Conservation (phyloP, 371 early-diverging fungal species). For the Circinella umbellata region DNA sequence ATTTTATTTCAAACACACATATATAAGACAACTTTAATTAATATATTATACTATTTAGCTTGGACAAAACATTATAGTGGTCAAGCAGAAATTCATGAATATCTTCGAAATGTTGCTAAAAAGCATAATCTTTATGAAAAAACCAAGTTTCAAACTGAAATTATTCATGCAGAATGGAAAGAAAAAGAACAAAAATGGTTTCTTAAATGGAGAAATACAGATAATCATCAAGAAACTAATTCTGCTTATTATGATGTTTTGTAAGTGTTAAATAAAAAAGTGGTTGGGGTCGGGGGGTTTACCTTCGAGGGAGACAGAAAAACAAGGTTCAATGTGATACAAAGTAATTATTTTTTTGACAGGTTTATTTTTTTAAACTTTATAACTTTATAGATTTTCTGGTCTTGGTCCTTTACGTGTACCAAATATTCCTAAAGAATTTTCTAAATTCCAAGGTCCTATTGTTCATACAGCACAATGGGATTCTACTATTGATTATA, state of each 20-base stretch:
- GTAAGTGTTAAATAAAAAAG: slow-evolving; percentile 21
- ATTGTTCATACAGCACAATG: slow-evolving; percentile 57
- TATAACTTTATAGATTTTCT: slow-evolving; percentile 33
- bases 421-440: slow-evolving; percentile 56
- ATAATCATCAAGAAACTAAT: slow-evolving; percentile 13
- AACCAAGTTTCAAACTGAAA: slow-evolving; percentile 52
- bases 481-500: slow-evolving; percentile 50
- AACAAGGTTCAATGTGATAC: too few species aligned
- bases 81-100: slow-evolving; percentile 55
- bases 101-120: slow-evolving; percentile 52
- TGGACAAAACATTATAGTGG: slow-evolving; percentile 52
- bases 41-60: slow-evolving; percentile 28
- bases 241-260: slow-evolving; percentile 33
- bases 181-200: slow-evolving; percentile 52
- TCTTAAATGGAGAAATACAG: slow-evolving; percentile 27
- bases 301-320: too few species aligned
- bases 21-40: neutral
- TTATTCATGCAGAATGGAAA: slow-evolving; percentile 48
- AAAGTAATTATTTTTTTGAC: neutral
- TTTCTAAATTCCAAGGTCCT: slow-evolving; percentile 48
- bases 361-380: slow-evolving; percentile 20
- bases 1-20: neutral
- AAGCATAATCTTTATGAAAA: slow-evolving; percentile 53
- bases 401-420: slow-evolving; percentile 47
- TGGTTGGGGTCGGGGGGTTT: too few species aligned